Conservation (phyloP, 2,329 filamentous ascomycete genomes). For the Sclerotinia glacialis region DNA sequence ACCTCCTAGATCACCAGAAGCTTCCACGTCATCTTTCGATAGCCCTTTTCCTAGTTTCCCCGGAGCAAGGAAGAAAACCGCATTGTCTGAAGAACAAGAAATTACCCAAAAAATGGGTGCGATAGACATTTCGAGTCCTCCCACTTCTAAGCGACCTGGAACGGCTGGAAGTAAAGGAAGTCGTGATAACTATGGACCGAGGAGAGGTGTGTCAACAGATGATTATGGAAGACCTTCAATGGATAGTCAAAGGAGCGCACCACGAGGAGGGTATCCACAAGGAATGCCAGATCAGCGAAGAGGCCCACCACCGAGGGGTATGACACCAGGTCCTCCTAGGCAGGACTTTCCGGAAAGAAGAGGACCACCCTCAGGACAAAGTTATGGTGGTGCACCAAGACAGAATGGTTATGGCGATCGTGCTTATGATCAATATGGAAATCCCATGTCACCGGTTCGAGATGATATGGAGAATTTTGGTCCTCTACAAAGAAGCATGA, state of each 20-base stretch:
- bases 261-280: constrained; percentile 31
- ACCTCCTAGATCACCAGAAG: constrained; percentile 42
- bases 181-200: constrained; percentile 25
- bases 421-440: constrained; percentile 33
- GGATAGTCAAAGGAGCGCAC: constrained; percentile 33
- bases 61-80: constrained; percentile 43
- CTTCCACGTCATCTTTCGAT: constrained; percentile 42
- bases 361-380: constrained; percentile 21
- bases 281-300: constrained; percentile 31
- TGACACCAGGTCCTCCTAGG: constrained; percentile 25
- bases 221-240: constrained; percentile 34
- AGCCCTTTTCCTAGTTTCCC: constrained; percentile 49
- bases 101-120: constrained; percentile 36
- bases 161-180: constrained; percentile 33
- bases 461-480: constrained; percentile 46
- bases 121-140: constrained; percentile 34
- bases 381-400: constrained; percentile 24
- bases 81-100: constrained; percentile 42
- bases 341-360: constrained; percentile 18
- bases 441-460: constrained; percentile 29
- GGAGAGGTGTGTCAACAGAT: constrained; percentile 27
- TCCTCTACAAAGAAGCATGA: constrained; percentile 57
- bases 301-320: constrained; percentile 26
- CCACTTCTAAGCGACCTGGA: constrained; percentile 26
- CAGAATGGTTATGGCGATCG: constrained; percentile 35